Evolutionary conservation across 1,139 yeast genomes (phyloP), one percentile per base, ranked within the genome.

Genomic region (Yamadazyma oceani): DNA sequence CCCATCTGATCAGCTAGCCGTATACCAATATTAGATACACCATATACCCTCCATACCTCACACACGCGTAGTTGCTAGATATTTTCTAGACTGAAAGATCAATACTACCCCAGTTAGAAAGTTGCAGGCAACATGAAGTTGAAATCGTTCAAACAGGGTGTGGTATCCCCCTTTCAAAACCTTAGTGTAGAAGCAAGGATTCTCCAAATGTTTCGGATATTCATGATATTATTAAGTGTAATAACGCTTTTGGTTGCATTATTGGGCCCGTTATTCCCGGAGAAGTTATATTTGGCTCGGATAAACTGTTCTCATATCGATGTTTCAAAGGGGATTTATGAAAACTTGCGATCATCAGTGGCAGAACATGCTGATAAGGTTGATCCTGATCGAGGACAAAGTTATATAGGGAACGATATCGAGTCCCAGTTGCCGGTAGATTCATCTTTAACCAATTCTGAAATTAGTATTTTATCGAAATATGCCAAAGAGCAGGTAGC

Each of bases 291-390:
- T 45, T 54, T 74, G 14, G 62, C 72, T 4, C 52, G 68, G 28
- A 56, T 79, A 31, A 69, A 71, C 48, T 75, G 79, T 48, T 64
- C 73, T 5, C 80, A 72, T 48, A 53, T 70, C 4, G 78, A 75
- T 41, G 74, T 79, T 9, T 68, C 80, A 0, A 48, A 58, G 16
- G 85, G 84, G 2, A 54, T 79, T 17, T 78, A 75, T 50, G 59
- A 69, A 28, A 66, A 76, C 3, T 57, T 78, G 32, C 55, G 75
- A 27, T 50, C 51, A 21, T 60, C 72, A 7, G 75, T 66, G 17
- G 43, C 63, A 10, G 17, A 26, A 7, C 26, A 27, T n/a, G 3
- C 7, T 4, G 32, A 31, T 15, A 3, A 28, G 6, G 32, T 21
- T 3, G 31, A 35, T 17, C 8, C 21, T 19, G 8, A 19, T 19